Evolutionary conservation across 2,329 filamentous ascomycete genomes (phyloP), one percentile per base, ranked within the genome.

Genomic region (Canariomyces notabilis): DNA sequence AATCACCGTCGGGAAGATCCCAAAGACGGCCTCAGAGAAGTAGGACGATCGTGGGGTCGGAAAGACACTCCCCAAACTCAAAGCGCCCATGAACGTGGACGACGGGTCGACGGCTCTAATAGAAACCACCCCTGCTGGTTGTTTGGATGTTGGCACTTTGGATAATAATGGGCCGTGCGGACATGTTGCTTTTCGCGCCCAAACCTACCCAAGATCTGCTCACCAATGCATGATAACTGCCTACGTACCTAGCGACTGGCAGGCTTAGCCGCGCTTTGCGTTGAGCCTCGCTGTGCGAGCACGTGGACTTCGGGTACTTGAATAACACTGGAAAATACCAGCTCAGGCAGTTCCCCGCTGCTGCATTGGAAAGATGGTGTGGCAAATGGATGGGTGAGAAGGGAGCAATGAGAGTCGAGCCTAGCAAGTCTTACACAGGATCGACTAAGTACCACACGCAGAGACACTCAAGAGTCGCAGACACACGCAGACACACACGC

Each of bases 191-290:
- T 49, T 40, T 51, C 47, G 39, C 42, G 51, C 53, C 53, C 53
- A 56, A 55, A 48, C 29, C 42, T 47, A 51, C 48, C 53, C 51
- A 52, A 54, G 49, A 51, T 46, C 46, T 40, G 37, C 49, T 43
- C 32, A 37, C 33, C 22, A 33, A 38, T 42, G 52, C 43, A 45
- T 40, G 39, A 14, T 43, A 46, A 11, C 44, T n/a, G n/a, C n/a
- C n/a, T n/a, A n/a, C n/a, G n/a, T n/a, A n/a, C n/a, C n/a, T 37
- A 36, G 47, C 44, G 47, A 49, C 50, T 41, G 43, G 23, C 20
- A 15, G 33, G 38, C 23, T 29, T 23, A n/a, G 6, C 8, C n/a
- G 29, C 37, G 26, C 26, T 29, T 26, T 35, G 45, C 45, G 33
- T 49, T 35, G 19, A 32, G 22, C 21, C 37, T 20, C 37, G 37